A percentile compares a stretch with the other conserved stretches of the same genome.
Conservation (phyloP, 2,329 filamentous ascomycete genomes). For the Cladosporium sp. region DNA sequence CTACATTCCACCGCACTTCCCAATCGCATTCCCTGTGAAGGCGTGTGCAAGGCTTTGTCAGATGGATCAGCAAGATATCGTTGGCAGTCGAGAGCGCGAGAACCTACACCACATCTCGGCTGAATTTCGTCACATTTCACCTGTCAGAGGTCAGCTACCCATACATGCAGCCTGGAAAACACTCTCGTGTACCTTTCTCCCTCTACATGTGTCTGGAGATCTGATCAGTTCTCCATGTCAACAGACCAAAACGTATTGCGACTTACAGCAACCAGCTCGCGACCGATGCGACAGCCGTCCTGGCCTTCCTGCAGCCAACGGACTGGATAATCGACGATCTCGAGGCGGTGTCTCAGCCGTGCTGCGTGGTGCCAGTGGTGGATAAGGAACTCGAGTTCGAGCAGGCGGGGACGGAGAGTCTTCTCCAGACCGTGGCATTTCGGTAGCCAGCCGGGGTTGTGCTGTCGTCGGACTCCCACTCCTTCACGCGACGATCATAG, state of each 20-base stretch:
- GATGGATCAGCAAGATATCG: not conserved
- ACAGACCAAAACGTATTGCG: slow-evolving; percentile 17
- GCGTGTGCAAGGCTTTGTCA: slow-evolving; percentile 55
- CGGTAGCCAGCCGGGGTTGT: slow-evolving; percentile 13
- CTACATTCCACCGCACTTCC: slow-evolving; percentile 50
- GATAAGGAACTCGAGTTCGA: slow-evolving; percentile 36
- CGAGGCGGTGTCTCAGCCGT: not conserved
- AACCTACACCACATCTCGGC: slow-evolving; percentile 55
- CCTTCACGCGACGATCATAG: slow-evolving; percentile 18
- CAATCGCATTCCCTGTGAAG: slow-evolving; percentile 61
- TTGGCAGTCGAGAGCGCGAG: not conserved
- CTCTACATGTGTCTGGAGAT: slow-evolving; percentile 38
- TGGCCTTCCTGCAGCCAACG: slow-evolving; percentile 27
- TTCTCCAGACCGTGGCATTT: slow-evolving; percentile 27
- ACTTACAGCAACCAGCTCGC: slow-evolving; percentile 56
- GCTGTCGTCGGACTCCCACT: slow-evolving; percentile 5
- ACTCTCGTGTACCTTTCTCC: slow-evolving; percentile 36
- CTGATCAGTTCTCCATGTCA: not conserved
- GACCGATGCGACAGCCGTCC: slow-evolving; percentile 56
- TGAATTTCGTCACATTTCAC: slow-evolving; percentile 61
- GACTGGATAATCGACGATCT: slow-evolving; percentile 32
- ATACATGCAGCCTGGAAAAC: not conserved
- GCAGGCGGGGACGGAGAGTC: slow-evolving; percentile 23
- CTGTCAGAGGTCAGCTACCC: slow-evolving; percentile 27
- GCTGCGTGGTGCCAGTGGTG: slow-evolving; percentile 36